These are phyloP conservation scores for Verticillium albo-atrum DNA, from an alignment of 2,329 filamentous ascomycete species.

Conservation along the genomic window DNA sequence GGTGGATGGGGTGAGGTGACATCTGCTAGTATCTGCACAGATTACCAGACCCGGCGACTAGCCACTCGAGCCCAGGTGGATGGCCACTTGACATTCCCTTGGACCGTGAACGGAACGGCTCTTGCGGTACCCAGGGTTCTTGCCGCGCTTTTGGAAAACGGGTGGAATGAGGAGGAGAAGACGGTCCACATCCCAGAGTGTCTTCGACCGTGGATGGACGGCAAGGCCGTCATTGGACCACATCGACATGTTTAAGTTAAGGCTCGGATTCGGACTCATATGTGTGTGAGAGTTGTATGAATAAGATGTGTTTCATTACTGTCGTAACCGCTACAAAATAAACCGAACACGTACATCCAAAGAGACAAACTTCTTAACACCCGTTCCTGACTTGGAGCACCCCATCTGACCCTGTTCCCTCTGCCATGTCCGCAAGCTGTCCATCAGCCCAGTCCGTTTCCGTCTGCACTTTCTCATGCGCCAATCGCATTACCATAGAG, in stretches of 20 bases:
- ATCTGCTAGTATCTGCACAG: conserved; percentile 84
- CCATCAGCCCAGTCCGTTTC: not conserved
- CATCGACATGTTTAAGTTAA: not conserved
- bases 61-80: conserved; percentile 64
- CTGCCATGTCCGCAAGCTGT: not conserved
- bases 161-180: conserved; percentile 69
- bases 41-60: conserved; percentile 85
- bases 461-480: not conserved
- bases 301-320: not conserved
- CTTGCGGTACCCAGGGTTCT: conserved; percentile 86
- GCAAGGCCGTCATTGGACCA: conserved; percentile 58
- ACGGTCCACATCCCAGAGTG: conserved; percentile 74
- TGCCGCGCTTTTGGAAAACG: conserved; percentile 84
- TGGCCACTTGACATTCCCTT: conserved; percentile 65
- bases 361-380: not conserved
- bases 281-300: not conserved
- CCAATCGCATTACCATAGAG: conserved; percentile 17
- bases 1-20: conserved; percentile 92
- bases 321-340: not conserved
- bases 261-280: conserved; percentile 1
- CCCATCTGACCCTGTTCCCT: not conserved
- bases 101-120: conserved; percentile 91
- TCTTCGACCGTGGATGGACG: conserved; percentile 80
- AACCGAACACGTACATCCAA: not conserved
- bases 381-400: not conserved